These are phyloP conservation scores for Tremellales sp. DNA, from an alignment of 1,284 basidiomycete species.

Conservation along the genomic window DNA sequence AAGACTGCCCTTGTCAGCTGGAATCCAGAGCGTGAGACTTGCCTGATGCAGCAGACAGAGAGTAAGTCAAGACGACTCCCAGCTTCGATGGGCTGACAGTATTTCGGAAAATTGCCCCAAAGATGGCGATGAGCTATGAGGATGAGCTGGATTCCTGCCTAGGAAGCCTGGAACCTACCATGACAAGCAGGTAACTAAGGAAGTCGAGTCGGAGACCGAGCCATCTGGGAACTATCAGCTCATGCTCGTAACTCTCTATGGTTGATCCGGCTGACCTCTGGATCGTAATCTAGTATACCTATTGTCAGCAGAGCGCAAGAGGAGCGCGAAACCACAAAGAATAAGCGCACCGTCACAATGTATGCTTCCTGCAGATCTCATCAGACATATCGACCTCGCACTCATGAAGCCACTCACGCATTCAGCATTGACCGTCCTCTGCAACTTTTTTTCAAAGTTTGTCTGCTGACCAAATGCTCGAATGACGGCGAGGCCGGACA, in stretches of 20 bases:
- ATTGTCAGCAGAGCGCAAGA: background rate
- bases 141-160: background rate
- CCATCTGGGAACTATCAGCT: conserved; percentile 21
- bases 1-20: conserved; percentile 13
- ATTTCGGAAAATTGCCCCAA: conserved; percentile 35
- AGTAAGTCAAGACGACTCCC: conserved; percentile 44
- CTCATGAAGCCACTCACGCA: conserved; percentile 16
- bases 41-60: conserved; percentile 22
- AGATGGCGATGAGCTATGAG: conserved; percentile 31
- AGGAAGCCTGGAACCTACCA: conserved; percentile 10
- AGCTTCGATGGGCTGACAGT: conserved; percentile 34
- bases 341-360: conserved; percentile 16
- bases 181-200: conserved; percentile 20
- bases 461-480: conserved; percentile 31
- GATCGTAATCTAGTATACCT: conserved; percentile 13
- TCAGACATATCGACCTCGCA: conserved; percentile 1
- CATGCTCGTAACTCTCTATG: background rate
- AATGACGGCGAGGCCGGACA: conserved; percentile 31
- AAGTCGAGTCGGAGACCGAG: conserved; percentile 36
- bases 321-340: background rate
- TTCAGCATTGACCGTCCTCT: conserved; percentile 26
- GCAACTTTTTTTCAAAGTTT: conserved; percentile 20
- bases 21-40: background rate
- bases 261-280: conserved; percentile 13
- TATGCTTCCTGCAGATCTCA: conserved; percentile 14